Conservation (phyloP, 768 basidiomycete species). For the Lentinula sp. region DNA sequence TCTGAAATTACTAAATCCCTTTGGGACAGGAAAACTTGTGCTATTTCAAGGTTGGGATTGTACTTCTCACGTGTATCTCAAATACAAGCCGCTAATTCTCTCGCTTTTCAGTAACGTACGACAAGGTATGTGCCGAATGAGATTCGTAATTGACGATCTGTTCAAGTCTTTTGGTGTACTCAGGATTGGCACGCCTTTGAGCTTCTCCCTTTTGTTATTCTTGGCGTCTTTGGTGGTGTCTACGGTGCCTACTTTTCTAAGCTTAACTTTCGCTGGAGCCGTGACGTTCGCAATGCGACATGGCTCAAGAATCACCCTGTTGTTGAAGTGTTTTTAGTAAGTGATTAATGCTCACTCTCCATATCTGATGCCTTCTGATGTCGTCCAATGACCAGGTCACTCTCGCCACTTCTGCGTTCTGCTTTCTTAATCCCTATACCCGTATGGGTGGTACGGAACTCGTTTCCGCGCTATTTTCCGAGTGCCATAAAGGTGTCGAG, state of each 20-base stretch:
- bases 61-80: background rate
- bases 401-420: conserved; percentile 65
- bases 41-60: conserved; percentile 51
- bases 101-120: conserved; percentile 57
- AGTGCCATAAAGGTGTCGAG: conserved; percentile 59
- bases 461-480: conserved; percentile 85
- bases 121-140: conserved; percentile 43
- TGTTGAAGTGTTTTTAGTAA: conserved; percentile 65
- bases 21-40: conserved; percentile 91
- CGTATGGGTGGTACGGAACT: conserved; percentile 95
- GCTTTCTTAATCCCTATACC: conserved; percentile 85
- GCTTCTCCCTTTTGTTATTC: conserved; percentile 73
- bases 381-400: conserved; percentile 51
- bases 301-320: conserved; percentile 80
- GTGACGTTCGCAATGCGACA: conserved; percentile 72
- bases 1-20: conserved; percentile 87
- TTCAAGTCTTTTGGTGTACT: background rate
- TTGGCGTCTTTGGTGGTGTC: conserved; percentile 90
- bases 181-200: conserved; percentile 95
- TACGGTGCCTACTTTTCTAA: conserved; percentile 95
- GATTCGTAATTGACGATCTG: background rate
- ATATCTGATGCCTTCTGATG: background rate
- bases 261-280: conserved; percentile 85
- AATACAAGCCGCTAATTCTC: background rate
- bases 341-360: conserved; percentile 34